A percentile compares a stretch with the other conserved stretches of the same genome.
These are phyloP conservation scores for Garcia nutans DNA, from an alignment of 345 rosid genomes.

Conservation along the genomic window DNA sequence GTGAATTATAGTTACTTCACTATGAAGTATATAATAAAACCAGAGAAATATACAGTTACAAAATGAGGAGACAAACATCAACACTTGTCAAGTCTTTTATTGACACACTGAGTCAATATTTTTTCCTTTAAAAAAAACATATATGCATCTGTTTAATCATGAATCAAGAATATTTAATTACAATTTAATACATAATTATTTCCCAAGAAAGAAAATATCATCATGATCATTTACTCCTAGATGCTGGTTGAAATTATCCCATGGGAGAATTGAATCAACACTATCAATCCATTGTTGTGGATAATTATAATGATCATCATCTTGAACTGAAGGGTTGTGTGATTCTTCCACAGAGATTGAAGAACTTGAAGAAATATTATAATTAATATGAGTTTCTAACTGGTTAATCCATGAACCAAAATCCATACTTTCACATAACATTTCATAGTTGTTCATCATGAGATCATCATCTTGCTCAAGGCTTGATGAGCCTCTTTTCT, in stretches of 20 bases:
- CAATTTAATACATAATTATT: slow-evolving; percentile 1
- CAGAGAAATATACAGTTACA: too few species aligned
- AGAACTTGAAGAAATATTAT: slow-evolving; percentile 41
- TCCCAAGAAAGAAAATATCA: slow-evolving; percentile 35
- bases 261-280: slow-evolving; percentile 56
- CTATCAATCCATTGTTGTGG: slow-evolving; percentile 51
- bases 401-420: slow-evolving; percentile 31
- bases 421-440: slow-evolving; percentile 40
- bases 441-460: slow-evolving; percentile 37
- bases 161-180: too few species aligned
- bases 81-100: neutral
- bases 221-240: slow-evolving; percentile 40
- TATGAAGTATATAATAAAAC: too few species aligned
- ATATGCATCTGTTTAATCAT: neutral
- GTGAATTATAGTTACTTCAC: too few species aligned
- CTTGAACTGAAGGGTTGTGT: slow-evolving; percentile 30
- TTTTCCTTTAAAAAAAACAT: too few species aligned
- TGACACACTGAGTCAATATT: neutral
- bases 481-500: neutral
- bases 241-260: slow-evolving; percentile 50
- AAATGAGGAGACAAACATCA: too few species aligned
- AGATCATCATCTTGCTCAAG: slow-evolving; percentile 4
- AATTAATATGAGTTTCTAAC: slow-evolving; percentile 33
- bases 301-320: slow-evolving; percentile 21
- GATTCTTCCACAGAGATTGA: slow-evolving; percentile 37